These are phyloP conservation scores for Citrus sp. DNA, from an alignment of 345 rosid genomes.

Conservation along the genomic window DNA sequence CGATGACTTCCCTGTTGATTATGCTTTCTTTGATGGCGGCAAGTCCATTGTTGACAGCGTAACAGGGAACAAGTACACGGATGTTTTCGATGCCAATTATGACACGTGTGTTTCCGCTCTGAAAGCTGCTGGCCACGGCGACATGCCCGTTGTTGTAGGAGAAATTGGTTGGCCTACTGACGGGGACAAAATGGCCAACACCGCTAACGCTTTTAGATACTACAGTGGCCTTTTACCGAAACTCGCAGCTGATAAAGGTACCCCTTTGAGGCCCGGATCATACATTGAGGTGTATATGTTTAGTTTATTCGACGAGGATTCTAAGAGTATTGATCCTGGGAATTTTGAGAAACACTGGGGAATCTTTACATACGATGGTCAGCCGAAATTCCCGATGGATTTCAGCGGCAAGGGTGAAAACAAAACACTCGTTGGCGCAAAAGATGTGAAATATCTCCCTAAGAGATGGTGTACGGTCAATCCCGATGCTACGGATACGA, in stretches of 20 bases:
- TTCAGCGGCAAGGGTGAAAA: slow-evolving; percentile 63
- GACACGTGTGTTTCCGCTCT: slow-evolving; percentile 78
- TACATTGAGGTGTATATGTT: slow-evolving; percentile 65
- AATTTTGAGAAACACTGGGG: slow-evolving; percentile 97
- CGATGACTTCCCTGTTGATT: slow-evolving; percentile 74
- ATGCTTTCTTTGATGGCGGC: slow-evolving; percentile 84
- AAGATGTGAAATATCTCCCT: slow-evolving; percentile 57
- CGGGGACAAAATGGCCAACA: slow-evolving; percentile 78
- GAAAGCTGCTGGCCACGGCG: slow-evolving; percentile 51
- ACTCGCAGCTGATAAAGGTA: slow-evolving; percentile 57
- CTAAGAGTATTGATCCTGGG: slow-evolving; percentile 84
- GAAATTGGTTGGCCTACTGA: slow-evolving; percentile 97
- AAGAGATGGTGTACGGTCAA: slow-evolving; percentile 75
- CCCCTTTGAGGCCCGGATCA: slow-evolving; percentile 59
- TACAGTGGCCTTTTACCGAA: slow-evolving; percentile 64
- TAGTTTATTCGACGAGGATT: slow-evolving; percentile 78
- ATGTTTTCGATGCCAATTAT: slow-evolving; percentile 86
- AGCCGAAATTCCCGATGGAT: slow-evolving; percentile 67
- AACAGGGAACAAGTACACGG: slow-evolving; percentile 56
- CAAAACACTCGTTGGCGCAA: slow-evolving; percentile 51
- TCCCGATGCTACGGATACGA: slow-evolving; percentile 53
- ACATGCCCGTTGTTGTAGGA: slow-evolving; percentile 61
- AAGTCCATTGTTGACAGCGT: slow-evolving; percentile 53
- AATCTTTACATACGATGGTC: slow-evolving; percentile 72
- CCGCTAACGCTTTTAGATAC: slow-evolving; percentile 58